A percentile compares a stretch with the other conserved stretches of the same genome.
These are phyloP conservation scores for Xanthoconium stramineum DNA, from an alignment of 768 basidiomycete genomes.

Conservation along the genomic window DNA sequence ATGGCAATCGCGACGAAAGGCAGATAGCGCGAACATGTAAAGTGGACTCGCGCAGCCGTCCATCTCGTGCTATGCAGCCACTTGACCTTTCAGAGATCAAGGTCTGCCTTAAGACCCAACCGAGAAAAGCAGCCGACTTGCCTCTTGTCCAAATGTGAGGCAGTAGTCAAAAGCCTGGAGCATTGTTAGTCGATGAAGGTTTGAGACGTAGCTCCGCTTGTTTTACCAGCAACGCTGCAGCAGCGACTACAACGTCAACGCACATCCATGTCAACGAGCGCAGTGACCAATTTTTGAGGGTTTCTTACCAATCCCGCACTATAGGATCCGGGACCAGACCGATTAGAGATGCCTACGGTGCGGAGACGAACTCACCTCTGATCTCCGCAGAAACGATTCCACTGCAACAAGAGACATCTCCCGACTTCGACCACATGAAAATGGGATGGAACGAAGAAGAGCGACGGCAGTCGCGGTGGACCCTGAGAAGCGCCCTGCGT, in stretches of 20 bases:
- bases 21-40: conserved; percentile 20
- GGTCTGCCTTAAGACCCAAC: neutral
- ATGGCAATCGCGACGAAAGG: conserved; percentile 17
- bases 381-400: conserved; percentile 10
- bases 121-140: neutral
- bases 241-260: conserved; percentile 5
- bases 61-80: conserved; percentile 18
- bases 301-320: conserved; percentile 13
- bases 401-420: conserved; percentile 12
- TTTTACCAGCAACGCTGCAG: conserved; percentile 13
- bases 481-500: neutral
- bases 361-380: conserved; percentile 6
- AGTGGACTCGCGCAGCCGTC: conserved; percentile 17
- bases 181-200: neutral
- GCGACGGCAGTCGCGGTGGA: neutral
- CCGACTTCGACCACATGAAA: neutral
- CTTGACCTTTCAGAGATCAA: conserved; percentile 7
- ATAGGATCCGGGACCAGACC: neutral
- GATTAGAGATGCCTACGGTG: neutral
- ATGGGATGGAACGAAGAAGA: neutral
- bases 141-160: conserved; percentile 15
- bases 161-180: conserved; percentile 16
- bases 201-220: neutral
- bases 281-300: neutral
- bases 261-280: neutral